A percentile compares a stretch with the other conserved stretches of the same genome.
These are phyloP conservation scores for Suillus hirtellus DNA, from an alignment of 768 basidiomycete species.

Conservation along the genomic window DNA sequence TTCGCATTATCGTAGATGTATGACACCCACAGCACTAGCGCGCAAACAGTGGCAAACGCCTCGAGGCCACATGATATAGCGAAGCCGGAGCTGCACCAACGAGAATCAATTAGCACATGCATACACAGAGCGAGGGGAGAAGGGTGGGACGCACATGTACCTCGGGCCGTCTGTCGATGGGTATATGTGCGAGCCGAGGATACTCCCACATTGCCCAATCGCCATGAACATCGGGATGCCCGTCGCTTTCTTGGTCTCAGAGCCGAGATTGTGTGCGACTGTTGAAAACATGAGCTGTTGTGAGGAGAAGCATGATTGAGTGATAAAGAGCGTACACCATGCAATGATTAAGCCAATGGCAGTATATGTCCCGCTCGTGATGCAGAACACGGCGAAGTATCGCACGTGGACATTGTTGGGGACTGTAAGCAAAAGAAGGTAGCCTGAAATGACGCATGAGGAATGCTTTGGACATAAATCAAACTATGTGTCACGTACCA, in stretches of 20 bases:
- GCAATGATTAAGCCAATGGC: slow-evolving; percentile 73
- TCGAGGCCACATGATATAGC: slow-evolving; percentile 53
- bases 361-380: slow-evolving; percentile 76
- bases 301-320: background rate
- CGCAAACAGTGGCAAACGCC: slow-evolving; percentile 56
- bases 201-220: slow-evolving; percentile 75
- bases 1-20: slow-evolving; percentile 62
- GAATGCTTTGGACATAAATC: slow-evolving; percentile 46
- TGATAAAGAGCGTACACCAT: slow-evolving; percentile 59
- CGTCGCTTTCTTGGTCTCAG: slow-evolving; percentile 74
- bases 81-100: slow-evolving; percentile 53
- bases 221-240: slow-evolving; percentile 80
- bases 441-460: slow-evolving; percentile 48
- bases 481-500: slow-evolving; percentile 19
- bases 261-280: slow-evolving; percentile 76
- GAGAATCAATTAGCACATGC: background rate
- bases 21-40: slow-evolving; percentile 55
- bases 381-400: slow-evolving; percentile 79
- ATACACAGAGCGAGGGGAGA: background rate
- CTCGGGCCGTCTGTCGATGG: slow-evolving; percentile 62
- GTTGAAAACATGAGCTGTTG: background rate
- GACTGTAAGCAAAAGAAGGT: slow-evolving; percentile 60
- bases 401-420: slow-evolving; percentile 56
- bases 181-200: slow-evolving; percentile 75
- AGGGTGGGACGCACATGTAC: slow-evolving; percentile 53